These are phyloP conservation scores for Persicaria tinctoria DNA, from an alignment of 148 eudicot genomes.

Conservation along the genomic window DNA sequence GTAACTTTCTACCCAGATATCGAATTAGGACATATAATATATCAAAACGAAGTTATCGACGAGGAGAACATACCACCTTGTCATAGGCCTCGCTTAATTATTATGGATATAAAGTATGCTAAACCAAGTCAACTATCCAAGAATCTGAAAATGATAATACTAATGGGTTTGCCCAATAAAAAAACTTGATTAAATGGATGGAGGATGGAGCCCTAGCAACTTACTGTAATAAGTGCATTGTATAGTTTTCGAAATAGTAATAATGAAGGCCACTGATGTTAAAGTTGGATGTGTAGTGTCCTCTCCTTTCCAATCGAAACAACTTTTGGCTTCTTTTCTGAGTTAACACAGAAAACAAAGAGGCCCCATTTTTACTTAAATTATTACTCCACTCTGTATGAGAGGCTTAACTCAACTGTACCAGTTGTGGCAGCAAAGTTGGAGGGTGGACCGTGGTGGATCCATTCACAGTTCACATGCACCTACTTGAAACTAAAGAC, in stretches of 20 bases:
- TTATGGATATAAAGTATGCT: neutral
- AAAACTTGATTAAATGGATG: neutral
- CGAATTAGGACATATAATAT: too few relatives aligned
- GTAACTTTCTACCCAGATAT: too few relatives aligned
- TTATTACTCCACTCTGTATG: neutral
- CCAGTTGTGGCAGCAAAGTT: too few relatives aligned
- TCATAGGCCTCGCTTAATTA: neutral
- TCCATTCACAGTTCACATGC: too few relatives aligned
- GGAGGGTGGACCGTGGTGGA: too few relatives aligned
- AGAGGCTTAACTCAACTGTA: too few relatives aligned
- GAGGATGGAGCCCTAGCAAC: neutral
- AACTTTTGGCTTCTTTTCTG: neutral
- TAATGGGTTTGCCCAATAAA: neutral
- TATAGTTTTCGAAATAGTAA: conserved; percentile 3
- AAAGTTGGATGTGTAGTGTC: conserved; percentile 8
- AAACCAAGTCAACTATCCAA: conserved; percentile 3
- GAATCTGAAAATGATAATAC: neutral
- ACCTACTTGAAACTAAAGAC: too few relatives aligned
- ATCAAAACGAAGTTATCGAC: too few relatives aligned
- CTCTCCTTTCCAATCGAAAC: conserved; percentile 8
- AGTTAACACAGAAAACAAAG: neutral
- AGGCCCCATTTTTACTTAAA: neutral
- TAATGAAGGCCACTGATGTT: neutral
- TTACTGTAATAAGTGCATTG: neutral
- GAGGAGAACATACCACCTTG: too few relatives aligned